Evolutionary conservation across 208 protist genomes (phyloP).

Genomic region (Trypanosomatidae sp.): DNA sequence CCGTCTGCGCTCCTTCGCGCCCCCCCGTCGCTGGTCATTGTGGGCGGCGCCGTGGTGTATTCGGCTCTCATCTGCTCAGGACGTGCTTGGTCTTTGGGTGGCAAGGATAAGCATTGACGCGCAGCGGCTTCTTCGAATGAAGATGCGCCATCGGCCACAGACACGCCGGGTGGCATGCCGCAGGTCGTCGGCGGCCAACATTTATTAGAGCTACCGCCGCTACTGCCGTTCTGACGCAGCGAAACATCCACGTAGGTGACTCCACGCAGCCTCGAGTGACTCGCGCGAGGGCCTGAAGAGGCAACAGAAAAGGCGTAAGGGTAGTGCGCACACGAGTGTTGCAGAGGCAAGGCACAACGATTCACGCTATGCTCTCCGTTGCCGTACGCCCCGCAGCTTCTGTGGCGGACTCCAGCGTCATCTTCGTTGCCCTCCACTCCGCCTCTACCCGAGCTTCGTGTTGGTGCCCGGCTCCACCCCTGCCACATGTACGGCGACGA

Average conservation of each 20-base stretch:
- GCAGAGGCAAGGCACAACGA: background rate
- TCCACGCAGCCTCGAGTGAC: background rate
- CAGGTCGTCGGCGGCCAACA: background rate
- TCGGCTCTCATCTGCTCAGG: background rate
- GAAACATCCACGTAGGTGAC: background rate
- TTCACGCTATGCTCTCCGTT: background rate
- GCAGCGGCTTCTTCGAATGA: background rate
- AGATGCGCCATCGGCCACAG: background rate
- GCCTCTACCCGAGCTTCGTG: background rate
- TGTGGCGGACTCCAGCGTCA: background rate
- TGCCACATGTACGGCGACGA: background rate
- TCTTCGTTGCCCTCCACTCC: background rate
- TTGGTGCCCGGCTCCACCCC: background rate
- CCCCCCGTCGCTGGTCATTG: background rate
- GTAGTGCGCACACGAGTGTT: background rate
- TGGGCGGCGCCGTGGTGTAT: background rate
- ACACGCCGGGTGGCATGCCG: background rate
- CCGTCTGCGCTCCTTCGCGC: background rate
- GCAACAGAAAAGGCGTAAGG: conserved; percentile 7
- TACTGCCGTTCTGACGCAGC: background rate
- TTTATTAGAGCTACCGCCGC: background rate
- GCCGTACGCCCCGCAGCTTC: background rate
- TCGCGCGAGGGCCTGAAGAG: background rate
- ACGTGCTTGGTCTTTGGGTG: background rate
- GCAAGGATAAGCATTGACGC: background rate